These are phyloP conservation scores for Yamadazyma endophytica DNA, from an alignment of 805 yeast species.

Conservation along the genomic window DNA sequence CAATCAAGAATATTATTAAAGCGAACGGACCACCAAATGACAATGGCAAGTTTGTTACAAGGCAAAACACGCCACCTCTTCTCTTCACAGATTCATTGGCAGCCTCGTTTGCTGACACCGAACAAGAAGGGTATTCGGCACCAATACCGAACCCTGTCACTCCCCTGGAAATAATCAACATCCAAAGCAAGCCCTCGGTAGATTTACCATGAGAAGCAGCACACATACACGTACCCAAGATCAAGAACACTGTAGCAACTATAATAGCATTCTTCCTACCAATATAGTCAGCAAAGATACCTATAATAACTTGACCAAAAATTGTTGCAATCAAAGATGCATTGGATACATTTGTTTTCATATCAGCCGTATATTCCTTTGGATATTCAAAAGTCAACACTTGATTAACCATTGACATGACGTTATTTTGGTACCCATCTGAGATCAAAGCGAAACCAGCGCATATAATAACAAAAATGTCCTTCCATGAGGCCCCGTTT, in stretches of 20 bases:
- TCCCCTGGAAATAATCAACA: slow-evolving; percentile 71
- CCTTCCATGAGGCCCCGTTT: slow-evolving; percentile 21
- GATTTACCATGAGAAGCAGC: slow-evolving; percentile 65
- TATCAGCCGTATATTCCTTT: slow-evolving; percentile 34
- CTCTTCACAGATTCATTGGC: slow-evolving; percentile 62
- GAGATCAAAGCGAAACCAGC: slow-evolving; percentile 74
- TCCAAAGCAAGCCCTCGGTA: slow-evolving; percentile 68
- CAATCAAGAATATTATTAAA: slow-evolving; percentile 61
- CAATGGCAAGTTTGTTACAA: slow-evolving; percentile 71
- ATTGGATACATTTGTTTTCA: slow-evolving; percentile 66
- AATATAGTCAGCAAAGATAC: slow-evolving; percentile 59
- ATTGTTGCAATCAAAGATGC: slow-evolving; percentile 67
- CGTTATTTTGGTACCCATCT: slow-evolving; percentile 74
- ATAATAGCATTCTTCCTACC: slow-evolving; percentile 73
- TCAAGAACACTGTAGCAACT: slow-evolving; percentile 56
- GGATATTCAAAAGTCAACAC: slow-evolving; percentile 50
- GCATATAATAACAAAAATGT: slow-evolving; percentile 48
- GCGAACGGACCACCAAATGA: slow-evolving; percentile 81
- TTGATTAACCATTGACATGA: slow-evolving; percentile 66
- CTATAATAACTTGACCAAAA: slow-evolving; percentile 64
- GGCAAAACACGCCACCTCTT: slow-evolving; percentile 62
- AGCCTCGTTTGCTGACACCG: slow-evolving; percentile 67
- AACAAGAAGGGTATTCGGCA: slow-evolving; percentile 70
- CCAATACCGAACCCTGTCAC: slow-evolving; percentile 77
- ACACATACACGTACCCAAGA: slow-evolving; percentile 61